Evolutionary conservation across 2,329 filamentous ascomycete genomes (phyloP), one percentile per base, ranked within the genome.

Genomic region (Fusarium sp.): DNA sequence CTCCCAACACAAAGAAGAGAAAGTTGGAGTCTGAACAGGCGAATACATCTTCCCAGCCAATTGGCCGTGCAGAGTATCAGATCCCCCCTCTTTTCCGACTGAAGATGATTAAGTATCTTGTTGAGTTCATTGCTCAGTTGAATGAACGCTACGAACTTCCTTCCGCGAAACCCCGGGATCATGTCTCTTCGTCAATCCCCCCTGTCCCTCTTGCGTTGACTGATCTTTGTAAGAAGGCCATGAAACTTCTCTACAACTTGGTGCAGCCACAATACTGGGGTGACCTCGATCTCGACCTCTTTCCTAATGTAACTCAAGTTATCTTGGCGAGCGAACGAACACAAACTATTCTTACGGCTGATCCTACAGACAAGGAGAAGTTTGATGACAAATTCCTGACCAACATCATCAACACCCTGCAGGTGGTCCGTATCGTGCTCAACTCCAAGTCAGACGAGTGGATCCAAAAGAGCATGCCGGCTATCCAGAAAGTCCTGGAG

Each of bases 81-180:
- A 91, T 95, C 31, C 89, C 92, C 14, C 80, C 88, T 2, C 81
- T 88, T 3, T 90, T 93, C 60, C 90, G 95, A 26, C 88, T 91
- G 47, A 92, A 94, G 81, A 92, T 99, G 85, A 89, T 98, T 53
- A 98, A 97, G 82, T 99, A 98, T 78, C 88, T 99, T 36, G 93
- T 98, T 35, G 93, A 96, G 68, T 98, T 98, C 82, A 97, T 98
- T 75, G 95, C 95, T 3, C 93, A 94, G 56, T 87, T 98, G 28
- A 92, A 93, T 24, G 96, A 98, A 81, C 90, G 95, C 38, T 98
- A 93, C 79, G 91, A 91, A 26, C 89, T 95, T 28, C 92, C 92
- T 20, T 93, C 92, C 28, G 87, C 90, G 20, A 92, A 91, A 75
- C 86, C 90, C 45, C 89, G 90, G 54, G 90, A 92, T 45, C 75